A percentile compares a stretch with the other conserved stretches of the same genome.
Conservation (phyloP, 805 yeast species). For the Kuraishia piskuri region DNA sequence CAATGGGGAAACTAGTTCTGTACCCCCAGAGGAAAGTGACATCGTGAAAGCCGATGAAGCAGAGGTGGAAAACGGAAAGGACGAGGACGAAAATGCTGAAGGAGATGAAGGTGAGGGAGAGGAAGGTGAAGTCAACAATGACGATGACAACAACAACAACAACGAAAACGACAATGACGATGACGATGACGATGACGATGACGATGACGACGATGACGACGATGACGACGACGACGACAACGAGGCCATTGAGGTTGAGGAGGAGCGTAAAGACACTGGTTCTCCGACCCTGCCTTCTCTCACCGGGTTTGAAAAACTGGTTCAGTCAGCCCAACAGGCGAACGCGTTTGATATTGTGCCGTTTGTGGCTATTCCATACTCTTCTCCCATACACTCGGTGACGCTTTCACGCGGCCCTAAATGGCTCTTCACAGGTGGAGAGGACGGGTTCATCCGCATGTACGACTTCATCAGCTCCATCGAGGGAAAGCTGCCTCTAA, state of each 20-base stretch:
- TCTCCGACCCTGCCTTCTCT: no score
- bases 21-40: slow-evolving; percentile 15
- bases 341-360: slow-evolving; percentile 58
- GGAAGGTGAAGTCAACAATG: slow-evolving; percentile 17
- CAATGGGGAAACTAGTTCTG: neutral
- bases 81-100: slow-evolving; percentile 19
- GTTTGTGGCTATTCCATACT: slow-evolving; percentile 79
- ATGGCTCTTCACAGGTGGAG: slow-evolving; percentile 91
- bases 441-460: slow-evolving; percentile 87
- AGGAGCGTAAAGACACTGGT: no score
- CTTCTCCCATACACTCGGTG: slow-evolving; percentile 68
- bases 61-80: slow-evolving; percentile 16
- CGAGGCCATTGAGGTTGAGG: slow-evolving; percentile 4
- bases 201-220: neutral
- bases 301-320: neutral
- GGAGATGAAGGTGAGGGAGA: slow-evolving; percentile 21
- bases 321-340: slow-evolving; percentile 3
- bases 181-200: slow-evolving; percentile 3
- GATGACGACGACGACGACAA: slow-evolving; percentile 2
- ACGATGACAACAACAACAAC: slow-evolving; percentile 13
- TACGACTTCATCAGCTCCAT: slow-evolving; percentile 81
- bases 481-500: slow-evolving; percentile 78
- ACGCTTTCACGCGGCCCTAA: slow-evolving; percentile 73
- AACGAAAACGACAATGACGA: slow-evolving; percentile 13
- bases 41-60: slow-evolving; percentile 18